A percentile compares a stretch with the other conserved stretches of the same genome.
Conservation (phyloP, 2,329 filamentous ascomycete species). For the Aurifilum marmelostoma region DNA sequence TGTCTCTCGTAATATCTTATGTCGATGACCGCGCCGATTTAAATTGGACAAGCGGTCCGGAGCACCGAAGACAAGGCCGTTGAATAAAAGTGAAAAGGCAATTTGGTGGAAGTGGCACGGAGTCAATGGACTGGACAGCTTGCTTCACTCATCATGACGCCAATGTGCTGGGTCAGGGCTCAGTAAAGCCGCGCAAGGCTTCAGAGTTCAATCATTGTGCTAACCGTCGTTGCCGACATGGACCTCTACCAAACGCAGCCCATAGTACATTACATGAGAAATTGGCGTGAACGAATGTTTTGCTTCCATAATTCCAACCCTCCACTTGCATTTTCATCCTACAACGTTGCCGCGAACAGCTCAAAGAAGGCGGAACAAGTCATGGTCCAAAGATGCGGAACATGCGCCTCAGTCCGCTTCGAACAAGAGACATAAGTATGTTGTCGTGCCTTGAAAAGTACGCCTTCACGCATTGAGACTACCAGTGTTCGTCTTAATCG, state of each 20-base stretch:
- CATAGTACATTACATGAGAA: not conserved
- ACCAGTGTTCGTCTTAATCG: constrained; percentile 23
- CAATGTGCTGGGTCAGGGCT: too few species aligned
- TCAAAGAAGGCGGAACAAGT: not conserved
- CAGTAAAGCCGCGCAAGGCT: not conserved
- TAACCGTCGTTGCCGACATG: not conserved
- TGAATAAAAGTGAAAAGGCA: too few species aligned
- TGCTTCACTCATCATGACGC: too few species aligned
- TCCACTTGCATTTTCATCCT: not conserved
- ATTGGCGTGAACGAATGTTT: too few species aligned
- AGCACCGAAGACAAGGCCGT: too few species aligned
- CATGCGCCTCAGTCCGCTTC: not conserved
- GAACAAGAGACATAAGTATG: not conserved
- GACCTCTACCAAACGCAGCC: not conserved
- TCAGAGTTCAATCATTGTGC: not conserved
- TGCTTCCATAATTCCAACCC: too few species aligned
- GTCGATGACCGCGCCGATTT: too few species aligned
- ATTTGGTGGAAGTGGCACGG: too few species aligned
- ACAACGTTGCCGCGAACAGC: not conserved
- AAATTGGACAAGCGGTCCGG: too few species aligned
- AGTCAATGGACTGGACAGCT: too few species aligned
- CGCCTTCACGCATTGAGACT: not conserved
- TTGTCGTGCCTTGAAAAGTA: not conserved
- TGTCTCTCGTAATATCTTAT: too few species aligned
- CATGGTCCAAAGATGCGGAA: not conserved